A percentile compares a stretch with the other conserved stretches of the same genome.
Conservation (phyloP, 2,329 filamentous ascomycete genomes). For the Coniochaeta prunicola region DNA sequence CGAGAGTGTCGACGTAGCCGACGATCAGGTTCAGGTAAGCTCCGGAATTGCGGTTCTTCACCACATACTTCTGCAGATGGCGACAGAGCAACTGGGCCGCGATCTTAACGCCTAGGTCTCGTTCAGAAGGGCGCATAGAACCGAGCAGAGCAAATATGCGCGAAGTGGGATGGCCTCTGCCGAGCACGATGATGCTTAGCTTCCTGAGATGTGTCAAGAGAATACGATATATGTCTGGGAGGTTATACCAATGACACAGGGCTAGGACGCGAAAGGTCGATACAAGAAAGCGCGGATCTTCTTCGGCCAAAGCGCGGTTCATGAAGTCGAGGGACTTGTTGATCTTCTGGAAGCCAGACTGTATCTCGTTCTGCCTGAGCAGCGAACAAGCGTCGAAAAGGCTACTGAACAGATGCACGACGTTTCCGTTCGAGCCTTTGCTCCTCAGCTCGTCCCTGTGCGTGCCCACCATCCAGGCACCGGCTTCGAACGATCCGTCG, state of each 20-base stretch:
- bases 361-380: neutral
- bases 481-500: neutral
- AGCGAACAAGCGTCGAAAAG: neutral
- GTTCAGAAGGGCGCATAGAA: neutral
- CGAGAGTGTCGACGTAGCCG: slow-evolving; percentile 1
- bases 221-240: neutral
- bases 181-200: neutral
- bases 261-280: neutral
- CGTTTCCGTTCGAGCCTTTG: neutral
- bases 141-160: neutral
- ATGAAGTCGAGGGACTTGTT: neutral
- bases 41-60: neutral
- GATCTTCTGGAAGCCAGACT: neutral
- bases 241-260: slow-evolving; percentile 1
- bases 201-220: neutral
- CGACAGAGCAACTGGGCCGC: neutral
- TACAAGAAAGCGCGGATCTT: neutral
- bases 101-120: neutral
- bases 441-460: neutral
- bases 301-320: neutral
- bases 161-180: neutral
- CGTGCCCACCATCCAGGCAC: neutral
- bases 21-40: neutral
- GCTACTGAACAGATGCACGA: neutral
- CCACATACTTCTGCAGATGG: neutral